Percentiles rank a stretch among this genome's conserved stretches.
Evolutionary conservation across 495 filamentous ascomycete species (phyloP).

Genomic region (Letharia lupina): DNA sequence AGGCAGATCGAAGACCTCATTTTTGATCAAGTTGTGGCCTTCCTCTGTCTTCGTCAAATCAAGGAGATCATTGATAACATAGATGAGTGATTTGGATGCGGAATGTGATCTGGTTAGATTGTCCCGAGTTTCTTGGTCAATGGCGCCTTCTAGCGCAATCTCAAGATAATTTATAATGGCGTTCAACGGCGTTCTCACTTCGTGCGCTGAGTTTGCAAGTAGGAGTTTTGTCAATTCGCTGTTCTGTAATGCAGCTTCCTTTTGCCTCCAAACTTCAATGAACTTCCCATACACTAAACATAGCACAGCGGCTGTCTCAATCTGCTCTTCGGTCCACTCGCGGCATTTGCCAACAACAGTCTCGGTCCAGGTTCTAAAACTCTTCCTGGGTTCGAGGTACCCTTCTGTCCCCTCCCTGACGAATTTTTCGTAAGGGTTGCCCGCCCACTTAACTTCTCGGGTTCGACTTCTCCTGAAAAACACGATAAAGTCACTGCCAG

Average conservation of each 20-base stretch:
- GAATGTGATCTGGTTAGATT: slow-evolving; percentile 83
- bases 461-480: slow-evolving; percentile 79
- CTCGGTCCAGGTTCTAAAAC: slow-evolving; percentile 71
- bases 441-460: slow-evolving; percentile 82
- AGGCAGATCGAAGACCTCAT: slow-evolving; percentile 69
- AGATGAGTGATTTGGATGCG: slow-evolving; percentile 91
- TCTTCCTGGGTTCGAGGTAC: slow-evolving; percentile 67
- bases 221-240: slow-evolving; percentile 74
- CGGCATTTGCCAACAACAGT: slow-evolving; percentile 65
- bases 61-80: slow-evolving; percentile 91
- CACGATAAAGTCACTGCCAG: slow-evolving; percentile 79
- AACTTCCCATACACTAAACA: slow-evolving; percentile 89
- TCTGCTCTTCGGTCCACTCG: slow-evolving; percentile 51
- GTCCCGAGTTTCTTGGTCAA: slow-evolving; percentile 79
- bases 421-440: slow-evolving; percentile 83
- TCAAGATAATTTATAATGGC: slow-evolving; percentile 96
- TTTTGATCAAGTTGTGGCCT: slow-evolving; percentile 69
- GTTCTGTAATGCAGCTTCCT: slow-evolving; percentile 75
- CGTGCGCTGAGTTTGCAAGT: slow-evolving; percentile 87
- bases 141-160: slow-evolving; percentile 76
- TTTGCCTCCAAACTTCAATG: slow-evolving; percentile 89
- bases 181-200: slow-evolving; percentile 88
- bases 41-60: slow-evolving; percentile 88
- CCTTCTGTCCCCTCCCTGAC: slow-evolving; percentile 57
- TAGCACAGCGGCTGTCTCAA: slow-evolving; percentile 82